Conservation (phyloP, 805 yeast genomes). For the Teunomyces kruisii region DNA sequence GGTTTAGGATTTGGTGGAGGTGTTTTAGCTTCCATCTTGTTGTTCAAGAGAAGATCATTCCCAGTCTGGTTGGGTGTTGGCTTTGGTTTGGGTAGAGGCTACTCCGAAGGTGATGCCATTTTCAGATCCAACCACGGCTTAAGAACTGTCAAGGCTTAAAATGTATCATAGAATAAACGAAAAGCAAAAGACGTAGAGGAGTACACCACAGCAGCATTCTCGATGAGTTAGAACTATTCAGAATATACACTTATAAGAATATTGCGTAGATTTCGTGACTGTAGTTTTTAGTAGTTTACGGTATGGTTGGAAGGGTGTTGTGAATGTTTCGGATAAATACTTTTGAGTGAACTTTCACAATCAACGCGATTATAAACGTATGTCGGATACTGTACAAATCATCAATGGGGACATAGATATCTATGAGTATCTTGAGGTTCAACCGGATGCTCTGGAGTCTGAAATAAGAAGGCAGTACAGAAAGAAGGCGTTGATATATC, state of each 20-base stretch:
- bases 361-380: not conserved
- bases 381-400: slow-evolving; percentile 11
- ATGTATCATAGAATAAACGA: slow-evolving; percentile 2
- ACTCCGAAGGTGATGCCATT: slow-evolving; percentile 96
- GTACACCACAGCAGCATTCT: not conserved
- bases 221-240: not conserved
- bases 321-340: not conserved
- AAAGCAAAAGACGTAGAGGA: not conserved
- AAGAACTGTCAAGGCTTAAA: slow-evolving; percentile 68
- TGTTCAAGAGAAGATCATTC: slow-evolving; percentile 92
- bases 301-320: no score
- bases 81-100: slow-evolving; percentile 96
- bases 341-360: not conserved
- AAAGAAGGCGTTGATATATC: slow-evolving; percentile 33
- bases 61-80: slow-evolving; percentile 98
- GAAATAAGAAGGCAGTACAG: slow-evolving; percentile 33
- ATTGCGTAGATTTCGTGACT: not conserved
- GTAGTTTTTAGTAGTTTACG: no score
- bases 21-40: slow-evolving; percentile 83
- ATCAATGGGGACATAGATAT: slow-evolving; percentile 27
- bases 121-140: slow-evolving; percentile 81
- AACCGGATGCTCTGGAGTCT: slow-evolving; percentile 17
- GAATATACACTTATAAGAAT: not conserved
- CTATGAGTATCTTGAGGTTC: slow-evolving; percentile 25
- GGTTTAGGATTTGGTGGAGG: slow-evolving; percentile 97